phyloP scores from a whole-genome alignment of 2,329 filamentous ascomycete genomes.

The Trichoderma harzianum region DNA sequence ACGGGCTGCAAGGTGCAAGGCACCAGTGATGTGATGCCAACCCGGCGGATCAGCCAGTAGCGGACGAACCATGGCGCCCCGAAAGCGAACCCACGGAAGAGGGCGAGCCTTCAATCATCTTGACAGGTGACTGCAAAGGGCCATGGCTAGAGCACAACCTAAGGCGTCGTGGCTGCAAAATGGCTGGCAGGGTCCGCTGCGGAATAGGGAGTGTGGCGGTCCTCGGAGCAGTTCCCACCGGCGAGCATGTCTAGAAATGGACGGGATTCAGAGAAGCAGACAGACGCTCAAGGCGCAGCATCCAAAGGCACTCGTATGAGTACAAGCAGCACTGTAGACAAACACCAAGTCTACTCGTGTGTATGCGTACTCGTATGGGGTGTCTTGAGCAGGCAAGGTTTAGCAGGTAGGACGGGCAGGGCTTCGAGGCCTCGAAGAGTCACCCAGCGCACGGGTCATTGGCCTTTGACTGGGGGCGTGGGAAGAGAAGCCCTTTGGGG shows the following conservation, averaged over 20 bases:
- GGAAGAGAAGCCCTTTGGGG: conserved; percentile 16
- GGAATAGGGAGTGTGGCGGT: conserved; percentile 4
- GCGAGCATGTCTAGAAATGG: not conserved
- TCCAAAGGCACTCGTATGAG: not conserved
- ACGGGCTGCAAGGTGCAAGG: conserved; percentile 3
- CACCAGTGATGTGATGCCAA: conserved; percentile 1
- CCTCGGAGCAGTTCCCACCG: conserved; percentile 8
- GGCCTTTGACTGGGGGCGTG: conserved; percentile 15
- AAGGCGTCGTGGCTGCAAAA: not conserved
- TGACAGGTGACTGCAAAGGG: conserved; percentile 10
- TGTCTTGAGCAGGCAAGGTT: not conserved
- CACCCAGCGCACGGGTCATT: conserved; percentile 15
- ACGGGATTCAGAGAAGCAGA: not conserved
- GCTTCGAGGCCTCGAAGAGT: conserved; percentile 14
- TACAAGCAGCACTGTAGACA: not conserved
- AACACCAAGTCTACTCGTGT: no score
- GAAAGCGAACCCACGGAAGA: not conserved
- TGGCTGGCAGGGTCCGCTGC: conserved; percentile 1
- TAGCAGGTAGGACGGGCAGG: conserved; percentile 1
- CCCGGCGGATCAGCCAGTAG: conserved; percentile 6
- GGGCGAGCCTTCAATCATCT: not conserved
- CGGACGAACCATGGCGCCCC: conserved; percentile 5
- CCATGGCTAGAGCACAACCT: not conserved
- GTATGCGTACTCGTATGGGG: not conserved
- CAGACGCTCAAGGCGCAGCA: conserved; percentile 8